Conservation (phyloP, 2,329 filamentous ascomycete genomes). For the Aspergillus intermedius region DNA sequence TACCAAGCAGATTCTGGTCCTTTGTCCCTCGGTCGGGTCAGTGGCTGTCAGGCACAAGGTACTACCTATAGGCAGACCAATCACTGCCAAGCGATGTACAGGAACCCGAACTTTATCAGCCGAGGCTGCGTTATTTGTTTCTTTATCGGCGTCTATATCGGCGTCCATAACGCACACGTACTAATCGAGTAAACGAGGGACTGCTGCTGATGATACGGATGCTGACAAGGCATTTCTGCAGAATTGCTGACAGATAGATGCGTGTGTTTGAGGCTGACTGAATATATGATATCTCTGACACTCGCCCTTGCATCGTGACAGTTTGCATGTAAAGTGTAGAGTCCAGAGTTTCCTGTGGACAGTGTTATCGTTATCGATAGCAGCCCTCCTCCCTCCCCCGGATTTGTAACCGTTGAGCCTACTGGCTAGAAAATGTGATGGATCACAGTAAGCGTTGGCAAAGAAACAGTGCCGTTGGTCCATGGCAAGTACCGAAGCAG, state of each 20-base stretch:
- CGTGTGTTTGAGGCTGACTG: not conserved
- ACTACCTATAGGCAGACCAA: conserved; percentile 22
- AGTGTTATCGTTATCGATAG: not conserved
- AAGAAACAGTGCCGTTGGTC: too few relatives aligned
- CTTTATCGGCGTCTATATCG: not conserved
- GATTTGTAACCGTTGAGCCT: not conserved
- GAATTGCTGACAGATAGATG: not conserved
- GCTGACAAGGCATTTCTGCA: not conserved
- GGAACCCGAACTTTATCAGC: conserved; percentile 2
- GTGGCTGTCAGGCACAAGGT: not conserved
- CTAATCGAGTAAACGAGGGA: too few relatives aligned
- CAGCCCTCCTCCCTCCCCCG: not conserved
- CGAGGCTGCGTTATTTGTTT: not conserved
- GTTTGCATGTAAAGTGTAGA: not conserved
- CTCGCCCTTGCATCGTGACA: not conserved
- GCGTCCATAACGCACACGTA: not conserved
- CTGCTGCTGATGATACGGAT: too few relatives aligned
- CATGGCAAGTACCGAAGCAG: not conserved
- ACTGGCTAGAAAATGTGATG: not conserved
- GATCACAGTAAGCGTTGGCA: not conserved
- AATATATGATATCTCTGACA: not conserved
- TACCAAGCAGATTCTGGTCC: not conserved
- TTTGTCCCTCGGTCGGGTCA: not conserved
- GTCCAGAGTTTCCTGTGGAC: too few relatives aligned
- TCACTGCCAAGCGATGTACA: conserved; percentile 1